A percentile compares a stretch with the other conserved stretches of the same genome.
These are phyloP conservation scores for Cerioporus squamosus DNA, from an alignment of 1,284 basidiomycete genomes.

Conservation along the genomic window DNA sequence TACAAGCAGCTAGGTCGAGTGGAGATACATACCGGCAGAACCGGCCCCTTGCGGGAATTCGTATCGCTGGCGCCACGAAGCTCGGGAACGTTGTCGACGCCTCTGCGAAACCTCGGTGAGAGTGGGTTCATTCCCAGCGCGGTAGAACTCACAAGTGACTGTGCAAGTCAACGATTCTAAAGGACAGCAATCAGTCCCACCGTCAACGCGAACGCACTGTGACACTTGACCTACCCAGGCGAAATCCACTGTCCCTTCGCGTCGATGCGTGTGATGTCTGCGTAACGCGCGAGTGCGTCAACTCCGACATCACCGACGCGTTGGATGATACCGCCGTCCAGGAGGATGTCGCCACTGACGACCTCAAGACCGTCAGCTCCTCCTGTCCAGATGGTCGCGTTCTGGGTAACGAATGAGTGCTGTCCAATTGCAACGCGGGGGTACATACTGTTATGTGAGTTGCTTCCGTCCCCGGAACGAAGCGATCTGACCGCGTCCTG, in stretches of 20 bases:
- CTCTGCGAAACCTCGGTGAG: not conserved
- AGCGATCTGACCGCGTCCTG: conserved; percentile 68
- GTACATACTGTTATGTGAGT: conserved; percentile 41
- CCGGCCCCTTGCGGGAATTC: conserved; percentile 40
- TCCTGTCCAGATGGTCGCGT: conserved; percentile 72
- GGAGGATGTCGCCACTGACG: conserved; percentile 53
- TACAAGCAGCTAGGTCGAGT: not conserved
- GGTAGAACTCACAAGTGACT: conserved; percentile 15
- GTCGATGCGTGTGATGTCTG: conserved; percentile 9
- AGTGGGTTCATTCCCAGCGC: not conserved
- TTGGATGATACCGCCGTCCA: conserved; percentile 60
- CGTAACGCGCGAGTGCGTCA: conserved; percentile 15
- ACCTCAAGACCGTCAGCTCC: conserved; percentile 54
- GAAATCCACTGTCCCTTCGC: conserved; percentile 27
- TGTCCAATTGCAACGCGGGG: not conserved
- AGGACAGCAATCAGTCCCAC: not conserved
- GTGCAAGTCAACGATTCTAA: conserved; percentile 21
- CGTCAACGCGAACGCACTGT: not conserved
- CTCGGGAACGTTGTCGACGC: conserved; percentile 18
- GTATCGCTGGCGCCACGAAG: conserved; percentile 34
- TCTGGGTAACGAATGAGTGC: conserved; percentile 43
- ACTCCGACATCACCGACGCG: conserved; percentile 46
- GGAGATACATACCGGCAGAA: conserved; percentile 36
- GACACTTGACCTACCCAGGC: conserved; percentile 17
- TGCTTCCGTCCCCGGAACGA: conserved; percentile 59